Evolutionary conservation across 129 eudicot species (phyloP), one percentile per base, ranked within the genome.

Genomic region (Helichrysum umbraculigerum): DNA sequence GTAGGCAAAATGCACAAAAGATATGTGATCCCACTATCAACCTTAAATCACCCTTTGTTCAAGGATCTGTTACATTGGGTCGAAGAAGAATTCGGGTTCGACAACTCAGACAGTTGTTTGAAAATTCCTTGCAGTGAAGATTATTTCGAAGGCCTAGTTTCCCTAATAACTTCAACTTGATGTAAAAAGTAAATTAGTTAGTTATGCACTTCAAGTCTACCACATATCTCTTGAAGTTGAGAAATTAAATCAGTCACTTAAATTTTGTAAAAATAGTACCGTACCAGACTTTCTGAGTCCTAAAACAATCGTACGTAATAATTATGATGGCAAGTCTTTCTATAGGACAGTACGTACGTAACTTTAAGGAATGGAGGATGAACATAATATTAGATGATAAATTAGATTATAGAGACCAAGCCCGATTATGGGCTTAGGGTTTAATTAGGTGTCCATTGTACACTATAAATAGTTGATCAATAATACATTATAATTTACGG

Each of bases 41-140:
- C 74, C 50, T 70, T 83, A 70, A 70, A 68, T 21, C 87, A 83
- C 60, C 83, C 87, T 7, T 74, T 79, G 54, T 83, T 83, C 60
- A 74, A 73, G 34, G 87, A 79, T 28, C 78, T 79, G 41, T 79
- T 83, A 70, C 80, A 47, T 32, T 79, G 78, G 83, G 80, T 81
- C 5, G 83, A 79, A 79, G 87, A 83, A 32, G 83, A 83, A 56
- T 83, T 68, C 61, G 86, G 86, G 20, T 83, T 83, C 20, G 69
- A 78, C 4, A 77, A 83, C 64, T 73, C 83, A 5, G 65, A 72
- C 74, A 81, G 83, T 32, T 83, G 87, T 8, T 39, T 83, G 11
- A 79, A 66, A 15, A 74, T 83, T 42, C 87, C 83, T 47, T 79
- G 87, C 58, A 52, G 75, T 65, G 83, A 79, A 70, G 81, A 79